Percentiles rank a stretch among this genome's conserved stretches.
These are phyloP conservation scores for Passiflora organensis DNA, from an alignment of 345 rosid species.

Conservation along the genomic window DNA sequence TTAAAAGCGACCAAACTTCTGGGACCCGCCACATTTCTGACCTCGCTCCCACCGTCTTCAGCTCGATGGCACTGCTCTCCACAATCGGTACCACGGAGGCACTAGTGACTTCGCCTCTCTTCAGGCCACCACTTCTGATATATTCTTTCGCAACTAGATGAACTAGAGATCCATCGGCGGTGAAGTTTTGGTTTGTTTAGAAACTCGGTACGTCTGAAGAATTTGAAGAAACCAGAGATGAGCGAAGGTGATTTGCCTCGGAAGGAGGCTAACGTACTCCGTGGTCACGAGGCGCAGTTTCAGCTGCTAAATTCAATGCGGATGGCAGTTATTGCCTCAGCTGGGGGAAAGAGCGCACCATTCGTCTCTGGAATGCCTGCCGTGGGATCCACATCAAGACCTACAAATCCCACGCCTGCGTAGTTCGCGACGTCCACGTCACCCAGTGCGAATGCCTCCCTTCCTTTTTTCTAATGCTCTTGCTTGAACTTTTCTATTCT, in stretches of 20 bases:
- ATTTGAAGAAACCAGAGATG: too few species aligned
- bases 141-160: too few species aligned
- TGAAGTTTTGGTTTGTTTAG: too few species aligned
- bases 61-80: too few species aligned
- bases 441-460: conserved; percentile 44
- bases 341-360: conserved; percentile 92
- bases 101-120: too few species aligned
- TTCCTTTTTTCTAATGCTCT: background rate
- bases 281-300: conserved; percentile 19
- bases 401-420: conserved; percentile 97
- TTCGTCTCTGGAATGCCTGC: conserved; percentile 97
- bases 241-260: conserved; percentile 6
- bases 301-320: conserved; percentile 56
- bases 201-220: too few species aligned
- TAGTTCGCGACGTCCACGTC: conserved; percentile 94
- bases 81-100: too few species aligned
- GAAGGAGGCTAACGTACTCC: conserved; percentile 7
- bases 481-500: background rate
- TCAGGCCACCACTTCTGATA: too few species aligned
- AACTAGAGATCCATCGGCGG: too few species aligned
- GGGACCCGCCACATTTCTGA: too few species aligned
- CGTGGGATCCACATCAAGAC: conserved; percentile 89
- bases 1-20: too few species aligned
- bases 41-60: too few species aligned
- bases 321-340: conserved; percentile 92